These are phyloP conservation scores for Carex scoparia DNA, from an alignment of 176 grass and related monocot species.

Conservation along the genomic window DNA sequence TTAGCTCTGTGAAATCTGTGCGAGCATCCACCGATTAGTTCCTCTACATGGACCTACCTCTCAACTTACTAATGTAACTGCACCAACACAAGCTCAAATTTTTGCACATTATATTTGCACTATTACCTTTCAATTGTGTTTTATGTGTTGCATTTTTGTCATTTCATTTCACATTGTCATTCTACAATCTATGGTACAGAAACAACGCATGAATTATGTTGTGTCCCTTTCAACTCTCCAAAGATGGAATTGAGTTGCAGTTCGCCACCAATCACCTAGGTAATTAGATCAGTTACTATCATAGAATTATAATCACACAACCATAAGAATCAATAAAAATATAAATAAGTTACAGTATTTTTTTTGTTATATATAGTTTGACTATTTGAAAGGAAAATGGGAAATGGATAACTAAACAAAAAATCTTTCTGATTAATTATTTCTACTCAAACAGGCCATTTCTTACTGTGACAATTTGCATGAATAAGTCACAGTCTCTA, in stretches of 20 bases:
- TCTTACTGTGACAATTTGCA: conserved; percentile 50
- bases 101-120: neutral
- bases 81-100: neutral
- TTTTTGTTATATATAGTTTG: neutral
- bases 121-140: neutral
- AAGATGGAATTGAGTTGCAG: conserved; percentile 83
- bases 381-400: neutral
- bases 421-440: neutral
- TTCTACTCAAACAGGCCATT: conserved; percentile 61
- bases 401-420: neutral
- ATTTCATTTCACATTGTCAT: neutral
- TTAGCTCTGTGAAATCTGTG: conserved; percentile 88
- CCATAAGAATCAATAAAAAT: neutral
- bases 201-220: conserved; percentile 97
- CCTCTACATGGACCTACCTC: conserved; percentile 71
- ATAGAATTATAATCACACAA: neutral
- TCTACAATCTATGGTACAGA: conserved; percentile 41
- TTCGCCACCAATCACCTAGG: conserved; percentile 96
- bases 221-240: conserved; percentile 81
- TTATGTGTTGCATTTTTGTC: neutral
- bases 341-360: neutral
- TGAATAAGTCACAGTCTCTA: no score
- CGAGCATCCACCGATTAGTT: conserved; percentile 57
- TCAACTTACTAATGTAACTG: conserved; percentile 87
- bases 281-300: conserved; percentile 19